Conservation (phyloP, 2,329 filamentous ascomycete genomes). For the Paecilomyces formosus region DNA sequence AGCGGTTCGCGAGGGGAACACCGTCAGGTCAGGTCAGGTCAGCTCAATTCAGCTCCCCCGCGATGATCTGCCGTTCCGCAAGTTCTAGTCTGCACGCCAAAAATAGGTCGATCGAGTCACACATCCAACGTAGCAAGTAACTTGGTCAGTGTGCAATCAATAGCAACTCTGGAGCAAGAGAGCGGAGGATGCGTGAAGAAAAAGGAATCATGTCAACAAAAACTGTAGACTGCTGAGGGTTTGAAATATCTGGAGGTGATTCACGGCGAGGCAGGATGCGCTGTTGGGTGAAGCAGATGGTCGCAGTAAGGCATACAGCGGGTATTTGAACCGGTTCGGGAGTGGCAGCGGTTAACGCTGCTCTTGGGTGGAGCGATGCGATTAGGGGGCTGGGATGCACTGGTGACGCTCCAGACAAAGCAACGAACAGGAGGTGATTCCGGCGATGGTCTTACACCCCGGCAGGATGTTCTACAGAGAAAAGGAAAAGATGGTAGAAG, state of each 20-base stretch:
- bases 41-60: neutral
- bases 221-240: neutral
- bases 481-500: constrained; percentile 1
- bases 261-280: neutral
- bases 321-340: neutral
- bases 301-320: neutral
- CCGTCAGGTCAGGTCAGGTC: neutral
- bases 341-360: neutral
- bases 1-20: neutral
- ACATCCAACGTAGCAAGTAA: neutral
- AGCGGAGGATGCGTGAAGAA: neutral
- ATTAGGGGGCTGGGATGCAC: constrained; percentile 1
- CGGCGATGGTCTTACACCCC: constrained; percentile 3
- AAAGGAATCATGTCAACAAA: neutral
- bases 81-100: neutral
- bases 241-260: neutral
- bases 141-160: neutral
- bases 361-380: neutral
- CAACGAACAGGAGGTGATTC: constrained; percentile 13
- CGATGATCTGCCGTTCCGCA: neutral
- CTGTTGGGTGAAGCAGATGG: neutral
- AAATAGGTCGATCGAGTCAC: neutral
- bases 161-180: neutral
- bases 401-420: constrained; percentile 8
- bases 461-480: constrained; percentile 12